Conservation (phyloP, 208 protist species). For the Leishmania turanica region DNA sequence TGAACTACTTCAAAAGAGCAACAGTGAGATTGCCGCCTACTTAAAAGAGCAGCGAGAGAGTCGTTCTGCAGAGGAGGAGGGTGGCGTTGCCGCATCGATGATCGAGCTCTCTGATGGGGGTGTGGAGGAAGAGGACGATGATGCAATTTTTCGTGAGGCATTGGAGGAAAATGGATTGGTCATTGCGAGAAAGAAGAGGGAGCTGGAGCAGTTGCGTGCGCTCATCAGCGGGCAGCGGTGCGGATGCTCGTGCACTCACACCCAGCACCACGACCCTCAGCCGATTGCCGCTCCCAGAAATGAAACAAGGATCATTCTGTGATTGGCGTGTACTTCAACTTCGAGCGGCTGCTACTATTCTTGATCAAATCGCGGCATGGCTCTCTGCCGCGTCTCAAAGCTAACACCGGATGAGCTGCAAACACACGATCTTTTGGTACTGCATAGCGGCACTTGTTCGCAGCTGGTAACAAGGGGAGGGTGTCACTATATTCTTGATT, state of each 20-base stretch:
- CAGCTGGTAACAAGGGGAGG: neutral
- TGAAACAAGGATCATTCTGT: conserved; percentile 22
- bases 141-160: conserved; percentile 36
- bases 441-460: neutral
- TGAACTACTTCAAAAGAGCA: conserved; percentile 64
- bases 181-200: conserved; percentile 37
- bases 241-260: conserved; percentile 27
- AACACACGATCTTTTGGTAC: neutral
- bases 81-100: conserved; percentile 14
- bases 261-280: neutral
- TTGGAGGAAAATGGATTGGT: conserved; percentile 38
- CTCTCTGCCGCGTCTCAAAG: neutral
- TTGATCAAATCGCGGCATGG: neutral
- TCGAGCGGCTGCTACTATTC: neutral
- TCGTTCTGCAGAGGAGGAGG: conserved; percentile 13
- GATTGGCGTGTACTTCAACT: neutral
- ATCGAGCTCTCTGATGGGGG: conserved; percentile 13
- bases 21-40: conserved; percentile 53
- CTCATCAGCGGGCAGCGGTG: conserved; percentile 35
- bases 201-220: conserved; percentile 25
- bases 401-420: neutral
- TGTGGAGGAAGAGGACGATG: conserved; percentile 25
- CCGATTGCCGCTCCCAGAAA: neutral
- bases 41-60: conserved; percentile 18
- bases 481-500: neutral